Percentiles rank a stretch among this genome's conserved stretches.
Conservation (phyloP, 495 filamentous ascomycete species). For the Trichoderma virens region DNA sequence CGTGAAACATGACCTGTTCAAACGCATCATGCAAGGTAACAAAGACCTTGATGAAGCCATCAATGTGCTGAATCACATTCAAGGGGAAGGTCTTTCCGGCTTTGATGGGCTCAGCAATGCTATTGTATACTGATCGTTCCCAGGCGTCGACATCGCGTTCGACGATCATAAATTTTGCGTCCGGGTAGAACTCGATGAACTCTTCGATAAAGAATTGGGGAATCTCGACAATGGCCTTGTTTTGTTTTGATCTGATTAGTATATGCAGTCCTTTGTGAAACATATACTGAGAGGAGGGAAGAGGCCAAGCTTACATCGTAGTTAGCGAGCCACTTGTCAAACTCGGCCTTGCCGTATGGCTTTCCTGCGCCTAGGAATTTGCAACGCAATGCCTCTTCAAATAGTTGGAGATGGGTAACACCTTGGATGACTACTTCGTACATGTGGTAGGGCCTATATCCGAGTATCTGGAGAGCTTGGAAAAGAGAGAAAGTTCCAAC, state of each 20-base stretch:
- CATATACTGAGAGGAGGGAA: neutral
- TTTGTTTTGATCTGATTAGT: too few relatives aligned
- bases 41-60: constrained; percentile 12
- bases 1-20: constrained; percentile 12
- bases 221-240: constrained; percentile 27
- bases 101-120: constrained; percentile 8
- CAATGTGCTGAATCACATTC: constrained; percentile 11
- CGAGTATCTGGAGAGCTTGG: constrained; percentile 18
- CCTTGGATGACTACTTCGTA: constrained; percentile 15
- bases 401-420: constrained; percentile 12
- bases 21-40: constrained; percentile 13
- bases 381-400: constrained; percentile 15
- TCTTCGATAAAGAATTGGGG: constrained; percentile 28
- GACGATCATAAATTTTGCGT: constrained; percentile 32
- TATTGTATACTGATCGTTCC: constrained; percentile 20
- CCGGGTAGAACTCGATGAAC: constrained; percentile 32
- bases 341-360: constrained; percentile 17
- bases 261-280: too few relatives aligned
- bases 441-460: constrained; percentile 20
- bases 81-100: constrained; percentile 15
- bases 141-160: constrained; percentile 28
- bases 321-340: constrained; percentile 19
- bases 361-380: constrained; percentile 15
- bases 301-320: constrained; percentile 27
- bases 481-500: constrained; percentile 18